phyloP scores from a whole-genome alignment of 352 stramenopile species.

The Pythium rishiriense region DNA sequence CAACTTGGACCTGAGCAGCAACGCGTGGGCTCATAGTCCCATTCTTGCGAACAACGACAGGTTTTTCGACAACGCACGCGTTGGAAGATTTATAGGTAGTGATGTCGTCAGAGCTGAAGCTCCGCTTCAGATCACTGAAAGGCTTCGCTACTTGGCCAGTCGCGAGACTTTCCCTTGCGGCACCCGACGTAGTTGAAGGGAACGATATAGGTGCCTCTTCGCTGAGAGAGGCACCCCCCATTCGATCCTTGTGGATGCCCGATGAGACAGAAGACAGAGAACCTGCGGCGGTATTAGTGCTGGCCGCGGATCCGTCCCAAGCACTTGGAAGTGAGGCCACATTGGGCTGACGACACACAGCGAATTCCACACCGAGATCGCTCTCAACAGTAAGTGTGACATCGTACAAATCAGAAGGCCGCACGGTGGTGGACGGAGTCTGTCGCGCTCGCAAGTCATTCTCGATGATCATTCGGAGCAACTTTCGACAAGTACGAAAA shows the following conservation, averaged over 20 bases:
- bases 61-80: conserved; percentile 53
- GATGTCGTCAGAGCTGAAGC: conserved; percentile 64
- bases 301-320: background rate
- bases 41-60: conserved; percentile 38
- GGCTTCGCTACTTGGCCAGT: background rate
- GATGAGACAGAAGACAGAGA: conserved; percentile 23
- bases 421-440: background rate
- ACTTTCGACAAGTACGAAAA: conserved; percentile 12
- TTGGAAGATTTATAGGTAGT: conserved; percentile 32
- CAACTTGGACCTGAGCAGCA: conserved; percentile 36
- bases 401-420: conserved; percentile 49
- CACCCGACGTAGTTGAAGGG: background rate
- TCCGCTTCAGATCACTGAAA: conserved; percentile 34
- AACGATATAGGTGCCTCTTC: conserved; percentile 20
- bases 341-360: conserved; percentile 59
- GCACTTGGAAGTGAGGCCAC: background rate
- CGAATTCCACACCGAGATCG: conserved; percentile 55
- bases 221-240: conserved; percentile 13
- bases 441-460: conserved; percentile 49
- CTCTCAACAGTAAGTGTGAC: conserved; percentile 54
- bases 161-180: background rate
- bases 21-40: conserved; percentile 14
- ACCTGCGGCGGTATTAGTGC: background rate
- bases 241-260: conserved; percentile 4
- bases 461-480: conserved; percentile 71